phyloP scores from a whole-genome alignment of 306 rosid genomes.

The Trifolium dubium region DNA sequence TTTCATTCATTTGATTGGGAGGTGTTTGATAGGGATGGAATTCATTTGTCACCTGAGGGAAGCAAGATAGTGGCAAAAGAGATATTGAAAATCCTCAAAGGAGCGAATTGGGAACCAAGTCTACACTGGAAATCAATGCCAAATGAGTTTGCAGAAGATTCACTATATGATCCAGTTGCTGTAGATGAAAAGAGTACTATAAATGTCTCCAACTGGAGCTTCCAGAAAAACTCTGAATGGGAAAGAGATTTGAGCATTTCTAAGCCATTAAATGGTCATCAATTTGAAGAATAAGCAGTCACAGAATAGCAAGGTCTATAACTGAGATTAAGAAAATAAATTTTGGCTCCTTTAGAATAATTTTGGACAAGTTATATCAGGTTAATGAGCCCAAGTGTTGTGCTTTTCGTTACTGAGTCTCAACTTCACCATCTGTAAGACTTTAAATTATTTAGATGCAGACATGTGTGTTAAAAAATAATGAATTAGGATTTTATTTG shows the following conservation, averaged over 20 bases:
- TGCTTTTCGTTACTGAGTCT: neutral
- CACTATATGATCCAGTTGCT: slow-evolving; percentile 48
- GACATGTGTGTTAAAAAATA: neutral
- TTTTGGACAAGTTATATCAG: neutral
- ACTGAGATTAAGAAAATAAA: neutral
- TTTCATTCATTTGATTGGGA: neutral
- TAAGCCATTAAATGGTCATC: slow-evolving; percentile 1
- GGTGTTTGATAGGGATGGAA: slow-evolving; percentile 65
- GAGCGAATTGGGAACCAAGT: slow-evolving; percentile 78
- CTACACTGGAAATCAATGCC: slow-evolving; percentile 64
- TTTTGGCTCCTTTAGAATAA: neutral
- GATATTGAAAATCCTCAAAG: slow-evolving; percentile 59
- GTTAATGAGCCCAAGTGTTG: neutral
- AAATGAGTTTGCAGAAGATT: slow-evolving; percentile 60
- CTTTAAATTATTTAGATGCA: neutral
- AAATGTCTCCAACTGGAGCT: slow-evolving; percentile 29
- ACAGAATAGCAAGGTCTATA: neutral
- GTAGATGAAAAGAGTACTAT: slow-evolving; percentile 47
- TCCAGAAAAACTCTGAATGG: slow-evolving; percentile 6
- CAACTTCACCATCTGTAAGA: neutral
- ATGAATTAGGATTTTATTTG: neutral
- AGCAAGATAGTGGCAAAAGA: slow-evolving; percentile 72
- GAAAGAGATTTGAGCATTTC: slow-evolving; percentile 24
- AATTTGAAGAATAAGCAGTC: slow-evolving; percentile 7
- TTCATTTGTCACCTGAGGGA: slow-evolving; percentile 73